Evolutionary conservation across 2,329 filamentous ascomycete genomes (phyloP).

Genomic region (Gaeumannomyces sp.): DNA sequence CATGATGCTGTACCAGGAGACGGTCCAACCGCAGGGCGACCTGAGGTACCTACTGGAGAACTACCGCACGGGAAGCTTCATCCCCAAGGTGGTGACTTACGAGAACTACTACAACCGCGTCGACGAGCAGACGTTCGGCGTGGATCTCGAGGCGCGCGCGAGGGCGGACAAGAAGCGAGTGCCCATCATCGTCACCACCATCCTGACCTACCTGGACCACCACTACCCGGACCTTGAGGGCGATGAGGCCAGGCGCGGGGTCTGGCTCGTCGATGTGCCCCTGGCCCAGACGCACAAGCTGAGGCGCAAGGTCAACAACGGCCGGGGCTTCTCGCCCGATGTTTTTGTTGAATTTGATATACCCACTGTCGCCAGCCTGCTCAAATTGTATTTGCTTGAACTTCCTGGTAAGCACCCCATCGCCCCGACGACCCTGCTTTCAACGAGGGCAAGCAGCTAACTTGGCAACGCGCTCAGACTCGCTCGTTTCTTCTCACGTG

Average conservation of each 20-base stretch:
- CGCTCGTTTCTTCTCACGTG: slow-evolving; percentile 94
- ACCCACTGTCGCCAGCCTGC: slow-evolving; percentile 82
- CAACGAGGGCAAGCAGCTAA: neutral
- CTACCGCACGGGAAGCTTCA: slow-evolving; percentile 89
- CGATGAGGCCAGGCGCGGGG: slow-evolving; percentile 82
- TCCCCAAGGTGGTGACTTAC: slow-evolving; percentile 85
- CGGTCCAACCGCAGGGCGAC: slow-evolving; percentile 87
- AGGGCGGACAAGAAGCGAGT: slow-evolving; percentile 93
- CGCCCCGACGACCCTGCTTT: too few relatives aligned
- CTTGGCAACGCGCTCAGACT: slow-evolving; percentile 53
- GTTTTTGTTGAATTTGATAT: slow-evolving; percentile 84
- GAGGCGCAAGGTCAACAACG: slow-evolving; percentile 77
- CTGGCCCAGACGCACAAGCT: slow-evolving; percentile 79
- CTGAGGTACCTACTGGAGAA: slow-evolving; percentile 92
- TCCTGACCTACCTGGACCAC: slow-evolving; percentile 91
- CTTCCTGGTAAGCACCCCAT: slow-evolving; percentile 65
- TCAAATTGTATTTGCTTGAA: slow-evolving; percentile 93
- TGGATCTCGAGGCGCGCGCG: slow-evolving; percentile 93
- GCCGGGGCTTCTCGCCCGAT: slow-evolving; percentile 70
- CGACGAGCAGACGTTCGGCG: slow-evolving; percentile 95
- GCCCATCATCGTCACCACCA: slow-evolving; percentile 82
- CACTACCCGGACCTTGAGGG: slow-evolving; percentile 97
- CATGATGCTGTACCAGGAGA: slow-evolving; percentile 99
- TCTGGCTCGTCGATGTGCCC: slow-evolving; percentile 93
- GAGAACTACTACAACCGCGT: slow-evolving; percentile 99